Evolutionary conservation across 2,329 filamentous ascomycete genomes (phyloP).

Genomic region (Taxawa tesnikishii): DNA sequence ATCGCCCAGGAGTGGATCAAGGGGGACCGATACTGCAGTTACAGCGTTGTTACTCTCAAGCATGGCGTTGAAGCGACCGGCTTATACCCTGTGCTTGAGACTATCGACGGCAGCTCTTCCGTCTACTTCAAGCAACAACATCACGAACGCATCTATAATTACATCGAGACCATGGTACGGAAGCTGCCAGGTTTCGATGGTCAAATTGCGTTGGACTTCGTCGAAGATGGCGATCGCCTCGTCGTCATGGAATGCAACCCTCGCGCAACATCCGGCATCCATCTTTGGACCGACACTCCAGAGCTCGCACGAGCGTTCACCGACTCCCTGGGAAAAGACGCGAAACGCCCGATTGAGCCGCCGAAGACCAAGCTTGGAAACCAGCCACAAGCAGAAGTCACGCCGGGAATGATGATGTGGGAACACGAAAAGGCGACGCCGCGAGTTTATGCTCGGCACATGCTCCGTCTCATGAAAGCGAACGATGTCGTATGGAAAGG

Average conservation of each 20-base stretch:
- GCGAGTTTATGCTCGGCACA: slow-evolving; percentile 14
- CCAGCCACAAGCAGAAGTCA: too few species aligned
- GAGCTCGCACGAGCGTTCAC: slow-evolving; percentile 6
- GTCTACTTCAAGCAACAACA: slow-evolving; percentile 15
- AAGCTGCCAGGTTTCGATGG: slow-evolving; percentile 8
- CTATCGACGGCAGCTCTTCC: slow-evolving; percentile 16
- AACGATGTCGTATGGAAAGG: slow-evolving; percentile 18
- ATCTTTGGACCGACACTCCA: slow-evolving; percentile 14
- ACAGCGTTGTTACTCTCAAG: slow-evolving; percentile 15
- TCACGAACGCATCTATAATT: slow-evolving; percentile 12
- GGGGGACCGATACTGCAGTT: slow-evolving; percentile 18
- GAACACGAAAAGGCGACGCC: slow-evolving; percentile 11
- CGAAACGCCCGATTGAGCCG: slow-evolving; percentile 7
- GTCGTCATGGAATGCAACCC: slow-evolving; percentile 20
- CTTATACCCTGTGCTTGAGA: slow-evolving; percentile 18
- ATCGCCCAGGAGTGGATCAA: slow-evolving; percentile 20
- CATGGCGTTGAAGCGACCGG: slow-evolving; percentile 15
- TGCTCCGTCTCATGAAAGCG: slow-evolving; percentile 15
- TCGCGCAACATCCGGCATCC: slow-evolving; percentile 16
- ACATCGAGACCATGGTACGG: slow-evolving; percentile 12
- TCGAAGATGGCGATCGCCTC: slow-evolving; percentile 13
- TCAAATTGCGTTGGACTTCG: slow-evolving; percentile 19
- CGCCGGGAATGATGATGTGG: slow-evolving; percentile 15
- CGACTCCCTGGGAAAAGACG: not conserved
- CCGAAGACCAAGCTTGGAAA: slow-evolving; percentile 6